Percentiles rank a stretch among this genome's conserved stretches.
Evolutionary conservation across 306 rosid genomes (phyloP).

Genomic region (Arachis hypogaea): DNA sequence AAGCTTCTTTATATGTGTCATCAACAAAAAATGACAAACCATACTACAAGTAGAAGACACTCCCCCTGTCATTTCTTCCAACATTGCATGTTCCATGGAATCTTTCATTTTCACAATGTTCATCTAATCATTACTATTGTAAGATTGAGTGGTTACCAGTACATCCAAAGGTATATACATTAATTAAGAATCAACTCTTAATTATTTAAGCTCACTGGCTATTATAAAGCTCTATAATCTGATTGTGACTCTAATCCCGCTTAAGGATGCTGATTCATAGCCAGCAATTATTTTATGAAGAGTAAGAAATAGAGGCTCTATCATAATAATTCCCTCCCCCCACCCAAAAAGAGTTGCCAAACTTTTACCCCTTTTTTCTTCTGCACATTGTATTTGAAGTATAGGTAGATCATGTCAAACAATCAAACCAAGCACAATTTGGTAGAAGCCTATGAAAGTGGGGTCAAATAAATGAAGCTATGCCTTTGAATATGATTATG

Average conservation of each 20-base stretch:
- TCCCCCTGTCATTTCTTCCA: neutral
- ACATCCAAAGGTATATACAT: too few species aligned
- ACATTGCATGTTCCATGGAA: neutral
- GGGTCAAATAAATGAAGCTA: neutral
- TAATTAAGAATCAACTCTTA: too few species aligned
- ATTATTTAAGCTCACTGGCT: too few species aligned
- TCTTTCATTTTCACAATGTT: conserved; percentile 4
- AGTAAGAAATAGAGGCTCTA: neutral
- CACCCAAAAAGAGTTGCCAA: neutral
- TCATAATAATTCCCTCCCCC: neutral
- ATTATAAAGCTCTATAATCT: too few species aligned
- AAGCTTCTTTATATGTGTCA: neutral
- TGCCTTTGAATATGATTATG: neutral
- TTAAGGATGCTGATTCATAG: too few species aligned
- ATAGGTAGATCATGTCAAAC: conserved; percentile 3
- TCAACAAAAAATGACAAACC: neutral
- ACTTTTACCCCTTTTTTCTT: neutral
- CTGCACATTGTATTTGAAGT: conserved; percentile 18
- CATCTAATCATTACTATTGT: too few species aligned
- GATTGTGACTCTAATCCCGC: too few species aligned
- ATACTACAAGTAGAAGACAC: neutral
- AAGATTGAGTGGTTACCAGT: too few species aligned
- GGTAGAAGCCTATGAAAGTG: neutral
- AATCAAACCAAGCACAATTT: neutral
- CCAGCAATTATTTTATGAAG: neutral